Conservation (phyloP, 345 rosid genomes). For the Kernera saxatilis region DNA sequence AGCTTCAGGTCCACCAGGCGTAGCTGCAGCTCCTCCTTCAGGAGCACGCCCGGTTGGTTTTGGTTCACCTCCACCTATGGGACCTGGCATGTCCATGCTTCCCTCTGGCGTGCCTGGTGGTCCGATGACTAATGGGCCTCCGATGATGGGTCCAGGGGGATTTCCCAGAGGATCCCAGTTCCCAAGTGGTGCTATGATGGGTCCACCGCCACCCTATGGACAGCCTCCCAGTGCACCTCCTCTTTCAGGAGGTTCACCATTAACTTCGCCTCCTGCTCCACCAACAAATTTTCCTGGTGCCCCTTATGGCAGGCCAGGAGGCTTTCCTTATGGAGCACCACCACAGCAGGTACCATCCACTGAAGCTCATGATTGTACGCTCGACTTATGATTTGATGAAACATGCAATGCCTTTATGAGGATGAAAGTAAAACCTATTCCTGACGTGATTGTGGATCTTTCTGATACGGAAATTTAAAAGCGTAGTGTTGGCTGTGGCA, state of each 20-base stretch:
- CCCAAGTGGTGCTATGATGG: constrained; percentile 19
- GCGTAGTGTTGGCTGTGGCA: not conserved
- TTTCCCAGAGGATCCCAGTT: constrained; percentile 25
- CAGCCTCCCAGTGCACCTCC: constrained; percentile 23
- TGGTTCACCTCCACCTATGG: constrained; percentile 32
- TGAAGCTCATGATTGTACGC: not conserved
- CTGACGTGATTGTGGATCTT: not conserved
- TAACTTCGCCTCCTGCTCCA: constrained; percentile 28
- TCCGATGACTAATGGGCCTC: constrained; percentile 19
- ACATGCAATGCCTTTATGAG: not conserved
- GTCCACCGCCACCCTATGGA: constrained; percentile 22
- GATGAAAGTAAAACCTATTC: not conserved
- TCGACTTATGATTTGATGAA: not conserved
- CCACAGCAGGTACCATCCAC: constrained; percentile 25
- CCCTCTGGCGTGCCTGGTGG: constrained; percentile 10
- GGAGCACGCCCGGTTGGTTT: constrained; percentile 29
- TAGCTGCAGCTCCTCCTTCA: constrained; percentile 17
- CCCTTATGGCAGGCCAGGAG: constrained; percentile 26
- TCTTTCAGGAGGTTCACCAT: constrained; percentile 15
- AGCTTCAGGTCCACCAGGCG: constrained; percentile 18
- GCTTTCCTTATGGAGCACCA: constrained; percentile 25
- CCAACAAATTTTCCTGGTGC: constrained; percentile 21
- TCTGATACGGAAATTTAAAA: not conserved
- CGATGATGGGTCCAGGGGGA: constrained; percentile 18
- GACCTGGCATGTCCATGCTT: constrained; percentile 18